Evolutionary conservation across 257 asterid genomes (phyloP), one percentile per base, ranked within the genome.

Genomic region (Solanum chiquidenum): DNA sequence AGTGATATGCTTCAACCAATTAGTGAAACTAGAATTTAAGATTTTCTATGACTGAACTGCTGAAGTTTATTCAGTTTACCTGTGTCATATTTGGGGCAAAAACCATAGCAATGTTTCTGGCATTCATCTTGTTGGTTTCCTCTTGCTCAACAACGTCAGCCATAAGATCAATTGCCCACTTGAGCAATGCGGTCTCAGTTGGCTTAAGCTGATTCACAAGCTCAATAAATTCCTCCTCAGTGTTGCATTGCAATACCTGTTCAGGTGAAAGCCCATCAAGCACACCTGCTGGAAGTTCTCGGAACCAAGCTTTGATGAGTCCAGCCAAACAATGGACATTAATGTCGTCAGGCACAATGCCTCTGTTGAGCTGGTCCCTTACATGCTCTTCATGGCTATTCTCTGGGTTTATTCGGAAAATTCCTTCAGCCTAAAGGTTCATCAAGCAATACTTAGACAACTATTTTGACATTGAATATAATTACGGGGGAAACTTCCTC

Each of bases 71-170:
- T 44, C 46, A 4, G 18, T 25, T 35, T 83, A 94, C 99, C 98
- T 96, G 94, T 89, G 99, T 97, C 99, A 97, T 97, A 88, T 95
- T 95, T 6, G 99, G 99, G 52, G 99, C 95, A 58, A 95, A 95
- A 85, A 95, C 98, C 99, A 97, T 97, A 7, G 99, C 99, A 42
- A 97, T 95, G 52, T 97, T 96, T 88, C 98, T 90, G 23, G 99
- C 96, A 88, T 96, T 96, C 99, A 97, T 96, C 89, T 97, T 97
- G 94, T 96, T 97, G 87, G 89, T 93, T 37, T 93, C 96, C 83
- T 96, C 99, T 29, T 93, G 96, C 90, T 96, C 99, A 42, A 97
- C 99, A 2, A 97, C 98, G 69, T 97, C 99, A 33, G 98, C 98
- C 99, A 97, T 97, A 77, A 97, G 97, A 93, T 96, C 94, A 40